phyloP scores from a whole-genome alignment of 306 rosid genomes.

The Pterocarpus santalinus region DNA sequence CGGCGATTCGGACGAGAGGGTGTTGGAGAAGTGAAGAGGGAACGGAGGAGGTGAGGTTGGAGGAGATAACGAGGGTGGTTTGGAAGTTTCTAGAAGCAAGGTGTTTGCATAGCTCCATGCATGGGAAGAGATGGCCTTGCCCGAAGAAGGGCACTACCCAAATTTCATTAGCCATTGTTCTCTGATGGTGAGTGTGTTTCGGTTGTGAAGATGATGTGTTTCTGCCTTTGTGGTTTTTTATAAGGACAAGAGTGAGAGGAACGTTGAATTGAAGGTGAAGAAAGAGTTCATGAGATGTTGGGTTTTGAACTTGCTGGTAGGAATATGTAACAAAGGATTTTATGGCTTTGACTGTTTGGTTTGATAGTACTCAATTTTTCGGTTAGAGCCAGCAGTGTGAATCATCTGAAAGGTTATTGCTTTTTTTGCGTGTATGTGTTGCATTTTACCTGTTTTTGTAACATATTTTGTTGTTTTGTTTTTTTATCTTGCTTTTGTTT shows the following conservation, averaged over 20 bases:
- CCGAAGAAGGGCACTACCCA: slow-evolving; percentile 67
- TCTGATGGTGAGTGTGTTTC: not conserved
- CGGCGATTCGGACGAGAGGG: slow-evolving; percentile 57
- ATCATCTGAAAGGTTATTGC: too few relatives aligned
- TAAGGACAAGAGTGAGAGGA: not conserved
- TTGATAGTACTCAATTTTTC: too few relatives aligned
- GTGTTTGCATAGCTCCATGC: slow-evolving; percentile 71
- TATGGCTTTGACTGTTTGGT: not conserved
- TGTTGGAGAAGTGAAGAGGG: slow-evolving; percentile 59
- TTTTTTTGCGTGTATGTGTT: too few relatives aligned
- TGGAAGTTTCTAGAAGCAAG: slow-evolving; percentile 57
- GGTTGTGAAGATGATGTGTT: not conserved
- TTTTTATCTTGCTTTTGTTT: not conserved
- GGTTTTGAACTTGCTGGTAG: too few relatives aligned
- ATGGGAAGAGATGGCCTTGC: slow-evolving; percentile 76
- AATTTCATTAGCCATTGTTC: slow-evolving; percentile 56
- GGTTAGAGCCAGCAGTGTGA: too few relatives aligned
- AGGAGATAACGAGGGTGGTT: slow-evolving; percentile 53
- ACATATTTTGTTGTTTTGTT: too few relatives aligned
- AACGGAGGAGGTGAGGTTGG: slow-evolving; percentile 56
- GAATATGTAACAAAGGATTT: too few relatives aligned
- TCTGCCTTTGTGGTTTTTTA: not conserved
- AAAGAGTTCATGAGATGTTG: not conserved
- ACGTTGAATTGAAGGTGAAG: not conserved
- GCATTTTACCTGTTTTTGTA: too few relatives aligned